A percentile compares a stretch with the other conserved stretches of the same genome.
Evolutionary conservation across 768 basidiomycete genomes (phyloP).

Genomic region (Pleurotus pulmonarius): DNA sequence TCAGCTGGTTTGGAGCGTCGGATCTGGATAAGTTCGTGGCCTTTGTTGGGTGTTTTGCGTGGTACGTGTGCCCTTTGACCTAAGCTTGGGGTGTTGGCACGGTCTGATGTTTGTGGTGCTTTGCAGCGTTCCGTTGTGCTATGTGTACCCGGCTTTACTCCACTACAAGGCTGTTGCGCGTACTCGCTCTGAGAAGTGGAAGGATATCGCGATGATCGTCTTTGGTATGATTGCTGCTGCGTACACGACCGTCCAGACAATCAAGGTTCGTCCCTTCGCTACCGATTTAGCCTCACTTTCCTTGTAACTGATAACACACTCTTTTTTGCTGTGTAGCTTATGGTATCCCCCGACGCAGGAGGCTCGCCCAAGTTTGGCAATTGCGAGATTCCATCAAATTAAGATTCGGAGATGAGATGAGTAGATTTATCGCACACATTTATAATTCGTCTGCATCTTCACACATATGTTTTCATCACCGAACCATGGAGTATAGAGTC

Average conservation of each 20-base stretch:
- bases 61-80: conserved; percentile 45
- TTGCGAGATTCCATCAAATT: conserved; percentile 8
- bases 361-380: conserved; percentile 11
- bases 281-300: neutral
- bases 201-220: conserved; percentile 68
- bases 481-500: too few species aligned
- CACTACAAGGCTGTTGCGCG: conserved; percentile 85
- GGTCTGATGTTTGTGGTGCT: neutral
- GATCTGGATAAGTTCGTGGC: conserved; percentile 97
- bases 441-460: too few species aligned
- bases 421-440: too few species aligned
- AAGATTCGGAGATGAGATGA: neutral
- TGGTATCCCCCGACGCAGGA: conserved; percentile 8
- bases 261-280: conserved; percentile 45
- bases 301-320: neutral
- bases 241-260: conserved; percentile 80
- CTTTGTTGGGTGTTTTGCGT: conserved; percentile 90
- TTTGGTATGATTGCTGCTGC: conserved; percentile 71
- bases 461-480: too few species aligned
- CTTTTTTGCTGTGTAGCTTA: conserved; percentile 1
- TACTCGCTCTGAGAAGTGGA: conserved; percentile 59
- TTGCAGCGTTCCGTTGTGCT: conserved; percentile 84
- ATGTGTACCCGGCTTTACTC: conserved; percentile 90
- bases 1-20: conserved; percentile 78
- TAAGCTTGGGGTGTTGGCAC: neutral